Evolutionary conservation across 2,329 filamentous ascomycete genomes (phyloP).

Genomic region (Nannizzia gypsea): DNA sequence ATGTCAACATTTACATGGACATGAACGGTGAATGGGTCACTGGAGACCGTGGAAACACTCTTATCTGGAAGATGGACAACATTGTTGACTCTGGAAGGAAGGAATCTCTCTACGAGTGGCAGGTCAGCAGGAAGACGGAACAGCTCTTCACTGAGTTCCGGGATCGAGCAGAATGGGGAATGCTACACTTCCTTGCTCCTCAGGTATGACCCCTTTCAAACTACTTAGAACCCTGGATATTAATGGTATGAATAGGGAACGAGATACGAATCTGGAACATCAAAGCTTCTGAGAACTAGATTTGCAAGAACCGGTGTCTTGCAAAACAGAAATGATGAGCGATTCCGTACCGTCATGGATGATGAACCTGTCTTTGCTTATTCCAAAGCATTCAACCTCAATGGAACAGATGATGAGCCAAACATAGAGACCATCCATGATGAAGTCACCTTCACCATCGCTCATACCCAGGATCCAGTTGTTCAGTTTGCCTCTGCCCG

Average conservation of each 20-base stretch:
- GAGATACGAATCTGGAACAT: constrained; percentile 57
- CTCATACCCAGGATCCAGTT: constrained; percentile 65
- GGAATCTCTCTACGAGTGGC: constrained; percentile 33
- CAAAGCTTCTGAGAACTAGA: constrained; percentile 50
- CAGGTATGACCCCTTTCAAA: constrained; percentile 23
- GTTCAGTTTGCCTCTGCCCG: constrained; percentile 67
- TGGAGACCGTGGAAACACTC: constrained; percentile 55
- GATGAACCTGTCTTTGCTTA: constrained; percentile 76
- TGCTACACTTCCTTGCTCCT: constrained; percentile 63
- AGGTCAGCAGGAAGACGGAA: constrained; percentile 38
- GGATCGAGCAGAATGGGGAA: constrained; percentile 76
- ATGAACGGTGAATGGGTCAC: constrained; percentile 72
- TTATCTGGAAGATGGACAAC: constrained; percentile 56
- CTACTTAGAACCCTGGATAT: not conserved
- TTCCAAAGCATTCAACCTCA: constrained; percentile 50
- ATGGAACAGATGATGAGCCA: constrained; percentile 21
- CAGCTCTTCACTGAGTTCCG: constrained; percentile 60
- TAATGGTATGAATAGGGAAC: constrained; percentile 34
- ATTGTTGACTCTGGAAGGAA: constrained; percentile 27
- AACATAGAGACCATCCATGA: constrained; percentile 27
- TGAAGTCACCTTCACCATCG: constrained; percentile 61
- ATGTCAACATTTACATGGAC: constrained; percentile 53
- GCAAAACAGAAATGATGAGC: constrained; percentile 53
- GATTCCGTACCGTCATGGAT: constrained; percentile 60
- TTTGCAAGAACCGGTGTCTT: constrained; percentile 59